Conservation (phyloP, 1,284 basidiomycete genomes). For the Rhodotorula sp. region DNA sequence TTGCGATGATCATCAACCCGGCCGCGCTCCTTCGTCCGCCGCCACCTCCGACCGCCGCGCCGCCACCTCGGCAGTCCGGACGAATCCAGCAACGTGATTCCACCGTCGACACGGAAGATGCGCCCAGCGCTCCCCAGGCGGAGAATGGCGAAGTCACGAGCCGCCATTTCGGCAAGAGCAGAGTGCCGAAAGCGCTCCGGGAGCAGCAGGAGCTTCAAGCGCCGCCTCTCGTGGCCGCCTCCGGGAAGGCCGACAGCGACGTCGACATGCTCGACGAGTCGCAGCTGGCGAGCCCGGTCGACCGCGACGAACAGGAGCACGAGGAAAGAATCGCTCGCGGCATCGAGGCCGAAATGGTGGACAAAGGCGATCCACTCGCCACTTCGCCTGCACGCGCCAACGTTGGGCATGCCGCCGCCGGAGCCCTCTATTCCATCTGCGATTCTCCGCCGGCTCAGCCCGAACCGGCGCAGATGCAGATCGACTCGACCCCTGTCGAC, state of each 20-base stretch:
- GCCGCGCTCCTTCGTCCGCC: slow-evolving; percentile 51
- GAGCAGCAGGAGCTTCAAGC: background rate
- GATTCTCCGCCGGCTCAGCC: no score
- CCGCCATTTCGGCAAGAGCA: background rate
- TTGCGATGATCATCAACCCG: slow-evolving; percentile 89
- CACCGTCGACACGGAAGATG: slow-evolving; percentile 2
- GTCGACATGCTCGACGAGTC: background rate
- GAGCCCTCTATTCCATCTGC: no score
- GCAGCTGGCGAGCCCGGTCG: background rate
- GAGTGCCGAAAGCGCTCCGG: background rate
- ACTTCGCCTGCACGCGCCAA: no score
- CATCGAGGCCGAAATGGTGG: background rate
- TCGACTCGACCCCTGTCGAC: background rate
- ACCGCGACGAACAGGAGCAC: background rate
- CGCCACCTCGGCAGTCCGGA: slow-evolving; percentile 5
- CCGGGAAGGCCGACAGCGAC: background rate
- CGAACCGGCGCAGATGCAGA: background rate
- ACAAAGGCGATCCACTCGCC: no score
- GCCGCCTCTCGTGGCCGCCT: background rate
- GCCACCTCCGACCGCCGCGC: background rate
- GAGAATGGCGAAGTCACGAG: background rate
- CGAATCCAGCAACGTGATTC: slow-evolving; percentile 5
- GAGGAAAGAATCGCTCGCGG: background rate
- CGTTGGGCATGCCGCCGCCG: no score
- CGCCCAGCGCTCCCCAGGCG: no score